A percentile compares a stretch with the other conserved stretches of the same genome.
These are phyloP conservation scores for Hymenochaete sp. DNA, from an alignment of 1,284 basidiomycete genomes.

Conservation along the genomic window DNA sequence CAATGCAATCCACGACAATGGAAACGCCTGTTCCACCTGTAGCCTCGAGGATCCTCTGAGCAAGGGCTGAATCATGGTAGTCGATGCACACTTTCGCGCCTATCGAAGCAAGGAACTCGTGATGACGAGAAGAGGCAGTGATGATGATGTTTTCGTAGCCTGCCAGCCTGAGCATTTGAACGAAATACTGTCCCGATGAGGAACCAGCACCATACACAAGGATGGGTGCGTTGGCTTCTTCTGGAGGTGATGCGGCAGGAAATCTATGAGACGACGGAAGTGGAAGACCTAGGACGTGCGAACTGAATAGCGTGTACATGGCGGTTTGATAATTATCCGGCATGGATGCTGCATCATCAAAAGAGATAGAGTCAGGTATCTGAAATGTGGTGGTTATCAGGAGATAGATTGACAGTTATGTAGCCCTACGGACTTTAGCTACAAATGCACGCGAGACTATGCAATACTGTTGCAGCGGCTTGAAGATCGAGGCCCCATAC, in stretches of 20 bases:
- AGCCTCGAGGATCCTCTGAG: constrained; percentile 31
- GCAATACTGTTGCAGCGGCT: constrained; percentile 37
- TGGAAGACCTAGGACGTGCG: constrained; percentile 31
- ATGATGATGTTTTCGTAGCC: constrained; percentile 45
- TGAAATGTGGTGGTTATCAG: background rate
- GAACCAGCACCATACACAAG: constrained; percentile 50
- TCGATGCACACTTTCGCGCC: constrained; percentile 45
- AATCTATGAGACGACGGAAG: constrained; percentile 32
- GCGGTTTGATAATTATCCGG: constrained; percentile 45
- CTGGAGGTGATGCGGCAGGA: constrained; percentile 28
- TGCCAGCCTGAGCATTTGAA: constrained; percentile 45
- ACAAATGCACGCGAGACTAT: constrained; percentile 29
- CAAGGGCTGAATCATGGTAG: constrained; percentile 37
- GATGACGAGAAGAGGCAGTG: constrained; percentile 43
- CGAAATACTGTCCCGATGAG: constrained; percentile 45
- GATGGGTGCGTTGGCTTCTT: constrained; percentile 31
- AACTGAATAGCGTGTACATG: constrained; percentile 39
- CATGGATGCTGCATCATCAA: constrained; percentile 38
- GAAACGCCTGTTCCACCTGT: constrained; percentile 31
- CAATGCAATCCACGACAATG: constrained; percentile 37
- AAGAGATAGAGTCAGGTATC: constrained; percentile 35
- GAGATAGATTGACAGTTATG: background rate
- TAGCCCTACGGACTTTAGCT: constrained; percentile 32
- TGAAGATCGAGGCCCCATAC: constrained; percentile 25
- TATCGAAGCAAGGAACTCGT: constrained; percentile 36